A percentile compares a stretch with the other conserved stretches of the same genome.
phyloP scores from a whole-genome alignment of 2,329 filamentous ascomycete genomes.

The Leptoxyphium fumago region DNA sequence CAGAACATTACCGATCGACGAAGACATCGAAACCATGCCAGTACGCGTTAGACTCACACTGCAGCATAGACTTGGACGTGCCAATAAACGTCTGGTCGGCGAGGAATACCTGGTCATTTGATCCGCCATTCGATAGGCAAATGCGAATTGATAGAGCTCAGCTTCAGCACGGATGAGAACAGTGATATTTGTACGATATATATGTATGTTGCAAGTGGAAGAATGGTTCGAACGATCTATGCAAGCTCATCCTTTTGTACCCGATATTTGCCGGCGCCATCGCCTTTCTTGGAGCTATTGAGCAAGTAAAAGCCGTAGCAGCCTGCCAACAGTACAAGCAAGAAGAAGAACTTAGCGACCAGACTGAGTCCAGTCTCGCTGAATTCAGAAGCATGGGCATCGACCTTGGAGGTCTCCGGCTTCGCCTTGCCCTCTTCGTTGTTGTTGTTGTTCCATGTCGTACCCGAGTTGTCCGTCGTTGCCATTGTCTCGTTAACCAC shows the following conservation, averaged over 20 bases:
- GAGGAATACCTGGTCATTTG: too few species aligned
- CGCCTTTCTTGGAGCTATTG: conserved; percentile 6
- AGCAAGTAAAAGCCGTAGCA: conserved; percentile 19
- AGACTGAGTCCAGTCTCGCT: conserved; percentile 23
- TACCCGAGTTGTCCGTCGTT: background rate
- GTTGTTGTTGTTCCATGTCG: background rate
- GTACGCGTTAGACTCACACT: too few species aligned
- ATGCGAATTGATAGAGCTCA: too few species aligned
- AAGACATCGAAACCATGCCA: too few species aligned
- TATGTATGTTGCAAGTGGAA: background rate
- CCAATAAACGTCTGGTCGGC: too few species aligned
- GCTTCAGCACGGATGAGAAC: too few species aligned
- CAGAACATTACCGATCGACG: too few species aligned
- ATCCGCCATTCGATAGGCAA: too few species aligned
- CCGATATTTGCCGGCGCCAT: conserved; percentile 10
- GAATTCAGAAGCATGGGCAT: conserved; percentile 4
- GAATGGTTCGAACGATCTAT: background rate
- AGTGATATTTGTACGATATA: background rate
- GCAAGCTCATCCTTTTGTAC: conserved; percentile 10
- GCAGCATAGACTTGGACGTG: too few species aligned
- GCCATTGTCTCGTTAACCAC: conserved; percentile 3
- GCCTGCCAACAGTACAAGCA: conserved; percentile 28
- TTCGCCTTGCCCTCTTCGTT: conserved; percentile 3
- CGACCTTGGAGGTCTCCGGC: conserved; percentile 4
- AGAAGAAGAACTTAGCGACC: conserved; percentile 30